Evolutionary conservation across 2,329 filamentous ascomycete species (phyloP), one percentile per base, ranked within the genome.

Genomic region (Aspergillus luchuensis): DNA sequence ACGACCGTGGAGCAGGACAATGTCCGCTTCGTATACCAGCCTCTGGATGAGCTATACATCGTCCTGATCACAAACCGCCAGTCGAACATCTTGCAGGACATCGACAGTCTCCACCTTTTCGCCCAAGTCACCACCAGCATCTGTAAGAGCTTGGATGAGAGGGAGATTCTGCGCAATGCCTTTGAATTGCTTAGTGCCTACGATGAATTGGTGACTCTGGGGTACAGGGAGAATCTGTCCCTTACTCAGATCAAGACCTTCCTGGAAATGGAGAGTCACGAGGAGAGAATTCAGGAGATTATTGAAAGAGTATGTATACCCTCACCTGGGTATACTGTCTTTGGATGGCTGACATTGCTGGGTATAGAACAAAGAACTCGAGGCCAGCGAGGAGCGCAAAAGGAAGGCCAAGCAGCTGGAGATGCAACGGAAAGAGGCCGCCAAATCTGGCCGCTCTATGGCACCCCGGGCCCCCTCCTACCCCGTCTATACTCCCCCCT

Each of bases 1-100:
- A 99, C 95, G 28, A 99, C 91, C 5, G 93, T 98, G 72, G 95
- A 99, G 80, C 93, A 98, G 80, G 96, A 99, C 82, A 98, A 97
- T 82, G 95, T 99, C 74, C 94, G 95, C 81, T 99, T 97, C 76
- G 95, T 99, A 61, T 99, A 99, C 84, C 95, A 99, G 78, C 96
- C 95, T 62, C 86, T 99, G 66, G 96, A 99, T 81, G 96, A 99
- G 83, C 89, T 99, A 66, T 99, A 99, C 86, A 98, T 99, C 87
- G 94, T 99, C 67, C 88, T 99, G 73, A 98, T 99, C 80, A 99
- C 96, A 78, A 99, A 99, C 84, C 91, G 92, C 72, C 95, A 98
- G 83, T 98, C 94, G 78, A 99, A 99, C 81, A 99, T 99, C 69
- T 86, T 99, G 55, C 95, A 99, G 81, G 95, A 99, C 79, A 99